phyloP scores from a whole-genome alignment of 768 basidiomycete species.

The Suillus americanus region DNA sequence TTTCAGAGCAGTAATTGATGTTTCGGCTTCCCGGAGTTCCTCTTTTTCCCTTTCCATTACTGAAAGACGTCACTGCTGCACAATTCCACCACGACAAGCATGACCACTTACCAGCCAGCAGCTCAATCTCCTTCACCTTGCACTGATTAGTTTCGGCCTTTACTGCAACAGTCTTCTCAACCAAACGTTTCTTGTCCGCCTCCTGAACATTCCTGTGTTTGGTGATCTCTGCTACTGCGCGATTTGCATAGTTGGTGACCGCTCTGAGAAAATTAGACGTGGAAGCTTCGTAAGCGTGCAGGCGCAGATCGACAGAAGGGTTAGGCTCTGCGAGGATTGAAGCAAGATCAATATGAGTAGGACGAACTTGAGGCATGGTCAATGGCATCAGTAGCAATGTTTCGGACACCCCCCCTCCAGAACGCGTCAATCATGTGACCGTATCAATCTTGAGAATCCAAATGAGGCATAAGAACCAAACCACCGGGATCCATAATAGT shows the following conservation, averaged over 20 bases:
- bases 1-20: slow-evolving; percentile 56
- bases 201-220: slow-evolving; percentile 63
- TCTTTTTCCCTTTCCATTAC: slow-evolving; percentile 70
- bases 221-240: slow-evolving; percentile 67
- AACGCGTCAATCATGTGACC: slow-evolving; percentile 27
- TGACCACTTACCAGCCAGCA: slow-evolving; percentile 63
- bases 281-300: slow-evolving; percentile 61
- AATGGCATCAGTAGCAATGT: background rate
- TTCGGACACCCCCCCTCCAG: background rate
- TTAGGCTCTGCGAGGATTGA: slow-evolving; percentile 51
- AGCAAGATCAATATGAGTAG: slow-evolving; percentile 59
- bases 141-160: slow-evolving; percentile 74
- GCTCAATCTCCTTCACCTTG: slow-evolving; percentile 76
- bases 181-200: slow-evolving; percentile 58
- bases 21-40: slow-evolving; percentile 69
- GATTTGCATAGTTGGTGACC: slow-evolving; percentile 69
- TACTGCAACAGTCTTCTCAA: slow-evolving; percentile 59
- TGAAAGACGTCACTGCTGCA: slow-evolving; percentile 22
- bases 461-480: slow-evolving; percentile 9
- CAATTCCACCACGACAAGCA: background rate
- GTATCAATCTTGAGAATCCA: slow-evolving; percentile 6
- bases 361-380: slow-evolving; percentile 5
- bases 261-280: slow-evolving; percentile 74
- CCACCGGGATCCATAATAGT: too few species aligned
- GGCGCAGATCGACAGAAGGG: slow-evolving; percentile 63